These are phyloP conservation scores for Lolium rigidum DNA, from an alignment of 176 grass and related monocot species.

Conservation along the genomic window DNA sequence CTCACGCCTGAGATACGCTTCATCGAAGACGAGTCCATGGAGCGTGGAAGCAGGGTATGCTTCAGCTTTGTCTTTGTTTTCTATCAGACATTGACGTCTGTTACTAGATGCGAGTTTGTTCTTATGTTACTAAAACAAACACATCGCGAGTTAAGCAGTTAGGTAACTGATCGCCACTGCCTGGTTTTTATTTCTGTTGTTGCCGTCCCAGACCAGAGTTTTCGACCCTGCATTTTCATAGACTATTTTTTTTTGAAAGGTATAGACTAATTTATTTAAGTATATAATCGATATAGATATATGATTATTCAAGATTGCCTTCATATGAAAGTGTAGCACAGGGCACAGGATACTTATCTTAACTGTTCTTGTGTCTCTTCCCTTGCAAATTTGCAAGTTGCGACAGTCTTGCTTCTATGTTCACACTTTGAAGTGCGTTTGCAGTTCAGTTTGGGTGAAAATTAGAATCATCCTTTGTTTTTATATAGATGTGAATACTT, in stretches of 20 bases:
- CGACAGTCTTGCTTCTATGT: background rate
- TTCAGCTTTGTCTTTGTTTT: constrained; percentile 9
- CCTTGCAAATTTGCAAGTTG: background rate
- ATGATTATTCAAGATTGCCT: no score
- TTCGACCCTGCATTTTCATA: background rate
- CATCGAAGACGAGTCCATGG: constrained; percentile 92
- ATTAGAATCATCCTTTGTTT: background rate
- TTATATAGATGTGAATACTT: background rate
- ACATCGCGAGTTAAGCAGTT: background rate
- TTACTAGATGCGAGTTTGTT: no score
- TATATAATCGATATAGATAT: background rate
- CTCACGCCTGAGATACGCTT: constrained; percentile 91
- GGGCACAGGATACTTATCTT: no score
- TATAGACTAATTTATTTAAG: background rate
- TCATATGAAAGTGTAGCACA: no score
- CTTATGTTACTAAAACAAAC: background rate
- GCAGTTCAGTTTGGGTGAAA: background rate
- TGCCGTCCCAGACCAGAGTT: background rate
- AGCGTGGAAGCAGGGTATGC: constrained; percentile 84
- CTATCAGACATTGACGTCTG: background rate
- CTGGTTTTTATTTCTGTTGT: background rate
- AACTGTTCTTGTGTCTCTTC: background rate
- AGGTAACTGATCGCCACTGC: background rate
- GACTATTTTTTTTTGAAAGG: no score
- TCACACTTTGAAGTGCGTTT: background rate